Percentiles rank a stretch among this genome's conserved stretches.
Evolutionary conservation across 2,329 filamentous ascomycete genomes (phyloP).

Genomic region (Venturia asperata): DNA sequence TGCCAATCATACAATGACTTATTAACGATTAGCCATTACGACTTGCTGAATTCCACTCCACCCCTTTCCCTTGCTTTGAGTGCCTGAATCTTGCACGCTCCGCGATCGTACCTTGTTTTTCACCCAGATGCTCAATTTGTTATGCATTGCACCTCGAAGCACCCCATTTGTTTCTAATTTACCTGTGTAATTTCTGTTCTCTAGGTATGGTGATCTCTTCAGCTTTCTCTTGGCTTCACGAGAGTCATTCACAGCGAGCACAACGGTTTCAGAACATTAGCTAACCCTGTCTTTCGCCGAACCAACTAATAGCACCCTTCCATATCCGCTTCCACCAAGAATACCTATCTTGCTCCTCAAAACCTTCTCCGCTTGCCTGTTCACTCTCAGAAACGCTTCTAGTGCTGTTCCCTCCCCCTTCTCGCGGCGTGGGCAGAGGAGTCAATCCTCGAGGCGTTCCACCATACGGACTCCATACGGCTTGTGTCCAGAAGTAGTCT

Average conservation of each 20-base stretch:
- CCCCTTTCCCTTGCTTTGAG: neutral
- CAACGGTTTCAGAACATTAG: neutral
- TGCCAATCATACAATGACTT: neutral
- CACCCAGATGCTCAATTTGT: neutral
- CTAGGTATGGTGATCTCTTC: neutral
- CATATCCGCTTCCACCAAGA: neutral
- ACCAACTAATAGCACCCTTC: neutral
- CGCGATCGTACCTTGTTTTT: neutral
- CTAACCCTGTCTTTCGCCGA: neutral
- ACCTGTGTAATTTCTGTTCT: neutral
- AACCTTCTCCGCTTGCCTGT: neutral
- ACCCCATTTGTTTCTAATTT: neutral
- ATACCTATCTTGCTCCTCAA: neutral
- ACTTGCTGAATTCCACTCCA: neutral
- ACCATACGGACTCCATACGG: neutral
- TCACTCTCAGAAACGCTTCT: neutral
- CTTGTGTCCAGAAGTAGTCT: neutral
- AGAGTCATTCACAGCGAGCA: neutral
- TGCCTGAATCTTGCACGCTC: neutral
- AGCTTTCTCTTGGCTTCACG: neutral
- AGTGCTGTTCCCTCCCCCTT: neutral
- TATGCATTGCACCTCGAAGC: neutral
- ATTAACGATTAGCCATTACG: neutral
- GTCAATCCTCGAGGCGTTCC: neutral
- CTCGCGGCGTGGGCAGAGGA: neutral